These are phyloP conservation scores for Punica granatum DNA, from an alignment of 345 rosid genomes.

Conservation along the genomic window DNA sequence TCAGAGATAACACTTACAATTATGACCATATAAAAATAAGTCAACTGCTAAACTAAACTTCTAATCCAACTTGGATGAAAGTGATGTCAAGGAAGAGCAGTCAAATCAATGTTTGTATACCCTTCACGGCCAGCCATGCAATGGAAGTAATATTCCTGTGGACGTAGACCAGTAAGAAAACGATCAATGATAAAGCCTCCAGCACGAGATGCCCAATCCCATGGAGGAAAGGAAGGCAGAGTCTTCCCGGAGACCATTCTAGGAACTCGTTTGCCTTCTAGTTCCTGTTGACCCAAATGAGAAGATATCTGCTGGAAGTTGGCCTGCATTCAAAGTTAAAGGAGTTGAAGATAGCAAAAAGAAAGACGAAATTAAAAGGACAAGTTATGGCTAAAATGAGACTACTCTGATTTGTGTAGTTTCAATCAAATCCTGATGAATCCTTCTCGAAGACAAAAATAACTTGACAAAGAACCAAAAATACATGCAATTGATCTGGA, in stretches of 20 bases:
- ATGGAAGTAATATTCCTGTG: conserved; percentile 99
- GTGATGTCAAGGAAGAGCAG: background rate
- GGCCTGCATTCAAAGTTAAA: conserved; percentile 41
- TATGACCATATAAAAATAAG: background rate
- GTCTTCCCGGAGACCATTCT: conserved; percentile 99
- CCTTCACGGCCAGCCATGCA: conserved; percentile 99
- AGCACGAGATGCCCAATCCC: conserved; percentile 98
- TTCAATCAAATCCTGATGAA: background rate
- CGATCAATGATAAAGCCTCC: conserved; percentile 96
- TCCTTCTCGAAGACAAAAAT: background rate
- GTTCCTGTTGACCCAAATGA: conserved; percentile 92
- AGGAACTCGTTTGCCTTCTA: conserved; percentile 97
- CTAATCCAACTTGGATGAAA: background rate
- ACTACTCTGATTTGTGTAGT: background rate
- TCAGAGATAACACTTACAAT: background rate
- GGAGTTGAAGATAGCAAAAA: background rate
- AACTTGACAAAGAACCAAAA: background rate
- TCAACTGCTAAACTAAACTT: background rate
- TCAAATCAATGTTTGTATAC: conserved; percentile 28
- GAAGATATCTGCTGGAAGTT: conserved; percentile 99
- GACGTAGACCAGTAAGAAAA: conserved; percentile 96
- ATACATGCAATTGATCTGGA: background rate
- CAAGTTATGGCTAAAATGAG: background rate
- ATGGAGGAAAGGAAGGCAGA: conserved; percentile 85
- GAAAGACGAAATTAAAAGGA: background rate